Base-by-base conservation (phyloP, 2,329 filamentous ascomycete genomes). In the Furcasterigmium furcatum region DNA sequence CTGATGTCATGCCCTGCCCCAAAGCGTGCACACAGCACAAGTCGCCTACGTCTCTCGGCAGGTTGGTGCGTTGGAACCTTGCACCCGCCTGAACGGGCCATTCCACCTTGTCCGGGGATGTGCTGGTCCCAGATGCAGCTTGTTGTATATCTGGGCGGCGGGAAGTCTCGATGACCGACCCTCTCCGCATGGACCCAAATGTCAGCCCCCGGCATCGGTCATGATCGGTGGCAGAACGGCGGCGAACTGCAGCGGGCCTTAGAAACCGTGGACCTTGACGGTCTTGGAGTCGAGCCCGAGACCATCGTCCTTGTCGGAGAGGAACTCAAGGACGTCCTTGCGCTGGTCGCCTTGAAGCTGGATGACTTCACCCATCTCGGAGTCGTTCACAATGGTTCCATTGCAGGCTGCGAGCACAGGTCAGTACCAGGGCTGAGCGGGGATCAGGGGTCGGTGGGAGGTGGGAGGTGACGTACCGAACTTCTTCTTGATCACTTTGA, bases 401-500 rank as follows among this genome's bases (percentile, higher is more conserved):
- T 99, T 97, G 89, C 92, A 97, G 73, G 94, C 92, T 89, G 52
- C 41, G 3, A 7, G 41, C 45, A 53, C 42, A 51, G 64, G 49
- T 64, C 58, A n/a, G n/a, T n/a, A n/a, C n/a, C n/a, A n/a, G n/a
- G n/a, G n/a, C n/a, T 46, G 29, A 52, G 48, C 12, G 6, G 48
- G 25, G 41, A 42, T 36, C 24, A n/a, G 4, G 21, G 16, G 5
- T 3, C 18, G 20, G 4, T 13, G 38, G 25, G 19, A 22, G 7
- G 13, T 20, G 14, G 21, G 42, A 43, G 29, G 47, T 14, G 14
- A 63, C 83, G 53, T 80, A 91, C 87, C 87, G 66, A 97, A 97
- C 71, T 96, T 94, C 84, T 97, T 97, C 86, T 97, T 97, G 80
- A 97, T 96, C 74, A 95, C 91, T 80, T 96, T 96, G 65, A 99